A percentile compares a stretch with the other conserved stretches of the same genome.
phyloP scores from a whole-genome alignment of 805 yeast genomes.

The Zygoascus tannicola region DNA sequence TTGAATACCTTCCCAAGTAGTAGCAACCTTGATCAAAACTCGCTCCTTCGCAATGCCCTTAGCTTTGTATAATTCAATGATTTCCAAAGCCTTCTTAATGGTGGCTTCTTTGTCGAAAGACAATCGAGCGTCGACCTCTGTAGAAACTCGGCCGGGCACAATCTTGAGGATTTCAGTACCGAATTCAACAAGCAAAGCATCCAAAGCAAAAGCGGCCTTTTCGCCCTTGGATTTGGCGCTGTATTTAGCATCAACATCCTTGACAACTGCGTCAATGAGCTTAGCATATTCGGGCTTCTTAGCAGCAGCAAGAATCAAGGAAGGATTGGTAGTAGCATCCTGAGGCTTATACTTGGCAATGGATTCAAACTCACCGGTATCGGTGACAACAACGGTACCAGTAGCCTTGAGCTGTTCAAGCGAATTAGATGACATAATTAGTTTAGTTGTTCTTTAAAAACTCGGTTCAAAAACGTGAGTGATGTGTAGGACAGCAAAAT shows the following conservation, averaged over 20 bases:
- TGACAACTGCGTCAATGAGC: conserved; percentile 85
- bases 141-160: conserved; percentile 98
- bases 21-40: conserved; percentile 89
- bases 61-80: conserved; percentile 78
- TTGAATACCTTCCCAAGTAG: conserved; percentile 99
- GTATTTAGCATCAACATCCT: conserved; percentile 57
- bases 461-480: neutral
- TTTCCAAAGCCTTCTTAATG: conserved; percentile 82
- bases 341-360: conserved; percentile 98
- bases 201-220: conserved; percentile 76
- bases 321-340: conserved; percentile 99
- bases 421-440: conserved; percentile 39
- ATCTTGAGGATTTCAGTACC: conserved; percentile 88
- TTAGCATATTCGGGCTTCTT: conserved; percentile 82
- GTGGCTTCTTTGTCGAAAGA: conserved; percentile 94
- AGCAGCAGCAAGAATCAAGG: conserved; percentile 91
- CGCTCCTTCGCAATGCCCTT: conserved; percentile 84
- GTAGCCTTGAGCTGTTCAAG: conserved; percentile 88
- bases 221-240: conserved; percentile 30
- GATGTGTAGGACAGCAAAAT: neutral
- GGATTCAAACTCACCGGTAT: conserved; percentile 97
- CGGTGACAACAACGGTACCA: conserved; percentile 95
- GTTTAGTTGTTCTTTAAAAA: neutral
- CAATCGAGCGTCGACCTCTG: conserved; percentile 98
- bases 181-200: conserved; percentile 88